phyloP scores from a whole-genome alignment of 2,329 filamentous ascomycete genomes.

The Diaporthe vaccinii region DNA sequence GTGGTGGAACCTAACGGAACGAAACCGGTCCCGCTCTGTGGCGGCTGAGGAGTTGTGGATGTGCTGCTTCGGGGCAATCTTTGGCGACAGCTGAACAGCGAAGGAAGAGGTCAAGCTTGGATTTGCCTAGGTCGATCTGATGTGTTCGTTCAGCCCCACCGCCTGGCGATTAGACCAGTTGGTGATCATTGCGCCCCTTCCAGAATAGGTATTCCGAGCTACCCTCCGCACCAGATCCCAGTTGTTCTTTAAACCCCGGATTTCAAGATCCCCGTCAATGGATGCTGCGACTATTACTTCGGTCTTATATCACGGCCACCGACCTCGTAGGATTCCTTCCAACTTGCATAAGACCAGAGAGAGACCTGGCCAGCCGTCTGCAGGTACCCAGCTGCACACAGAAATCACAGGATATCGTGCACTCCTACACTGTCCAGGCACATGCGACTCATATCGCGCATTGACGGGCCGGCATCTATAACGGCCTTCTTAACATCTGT shows the following conservation, averaged over 20 bases:
- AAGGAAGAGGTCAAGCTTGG: neutral
- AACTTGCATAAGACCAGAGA: neutral
- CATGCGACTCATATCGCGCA: neutral
- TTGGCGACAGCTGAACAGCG: neutral
- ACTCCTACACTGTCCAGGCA: neutral
- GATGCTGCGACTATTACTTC: neutral
- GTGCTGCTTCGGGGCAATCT: slow-evolving; percentile 14
- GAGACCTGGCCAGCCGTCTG: neutral
- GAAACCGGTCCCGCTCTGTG: slow-evolving; percentile 10
- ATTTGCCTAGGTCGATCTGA: slow-evolving; percentile 5
- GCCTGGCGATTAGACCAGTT: slow-evolving; percentile 15
- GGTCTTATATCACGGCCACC: neutral
- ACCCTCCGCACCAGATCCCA: neutral
- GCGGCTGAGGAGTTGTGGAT: neutral
- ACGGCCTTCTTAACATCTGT: slow-evolving; percentile 16
- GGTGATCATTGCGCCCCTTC: slow-evolving; percentile 3
- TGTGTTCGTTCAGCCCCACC: slow-evolving; percentile 28
- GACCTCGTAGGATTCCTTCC: neutral
- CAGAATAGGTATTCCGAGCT: slow-evolving; percentile 13
- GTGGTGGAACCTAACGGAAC: slow-evolving; percentile 30
- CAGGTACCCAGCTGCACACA: neutral
- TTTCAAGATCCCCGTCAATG: neutral
- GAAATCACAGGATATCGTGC: neutral
- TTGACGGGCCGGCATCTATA: neutral
- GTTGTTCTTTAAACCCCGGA: neutral